phyloP scores from a whole-genome alignment of 495 filamentous ascomycete species.

The Aspergillus egyptiacus region DNA sequence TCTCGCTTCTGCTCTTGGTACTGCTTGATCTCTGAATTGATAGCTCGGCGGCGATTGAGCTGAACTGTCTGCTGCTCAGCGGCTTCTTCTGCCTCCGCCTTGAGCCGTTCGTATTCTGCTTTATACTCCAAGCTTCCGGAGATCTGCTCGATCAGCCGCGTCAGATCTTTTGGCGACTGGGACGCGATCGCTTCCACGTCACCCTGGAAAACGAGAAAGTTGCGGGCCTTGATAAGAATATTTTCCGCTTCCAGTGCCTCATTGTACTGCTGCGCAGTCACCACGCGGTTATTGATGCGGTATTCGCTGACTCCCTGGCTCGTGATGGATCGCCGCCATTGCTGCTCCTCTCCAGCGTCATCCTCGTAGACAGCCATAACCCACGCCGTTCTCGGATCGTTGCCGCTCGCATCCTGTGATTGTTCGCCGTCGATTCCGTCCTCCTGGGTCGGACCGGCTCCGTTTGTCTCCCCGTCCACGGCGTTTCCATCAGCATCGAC shows the following conservation, averaged over 20 bases:
- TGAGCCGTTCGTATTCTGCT: constrained; percentile 84
- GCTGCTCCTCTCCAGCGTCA: constrained; percentile 89
- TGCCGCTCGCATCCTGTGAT: constrained; percentile 48
- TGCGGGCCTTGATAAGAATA: constrained; percentile 94
- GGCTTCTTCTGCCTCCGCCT: constrained; percentile 78
- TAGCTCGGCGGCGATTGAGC: constrained; percentile 79
- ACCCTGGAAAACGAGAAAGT: constrained; percentile 97
- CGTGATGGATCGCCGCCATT: constrained; percentile 94
- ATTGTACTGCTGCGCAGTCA: constrained; percentile 89
- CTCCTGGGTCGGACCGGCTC: constrained; percentile 37
- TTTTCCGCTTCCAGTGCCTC: constrained; percentile 88
- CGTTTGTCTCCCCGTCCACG: constrained; percentile 47
- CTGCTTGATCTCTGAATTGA: constrained; percentile 97
- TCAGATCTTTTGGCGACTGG: constrained; percentile 90
- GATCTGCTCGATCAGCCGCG: constrained; percentile 92
- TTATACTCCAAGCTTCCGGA: constrained; percentile 95
- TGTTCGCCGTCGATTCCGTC: constrained; percentile 32
- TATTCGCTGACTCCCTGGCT: constrained; percentile 87
- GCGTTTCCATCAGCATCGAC: constrained; percentile 82
- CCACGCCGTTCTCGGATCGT: constrained; percentile 90
- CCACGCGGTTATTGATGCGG: constrained; percentile 86
- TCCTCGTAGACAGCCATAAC: constrained; percentile 99
- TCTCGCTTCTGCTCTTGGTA: constrained; percentile 97
- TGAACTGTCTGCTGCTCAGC: constrained; percentile 82
- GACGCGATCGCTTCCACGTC: constrained; percentile 98